These are phyloP conservation scores for Fusarium globosum DNA, from an alignment of 2,329 filamentous ascomycete species.

Conservation along the genomic window DNA sequence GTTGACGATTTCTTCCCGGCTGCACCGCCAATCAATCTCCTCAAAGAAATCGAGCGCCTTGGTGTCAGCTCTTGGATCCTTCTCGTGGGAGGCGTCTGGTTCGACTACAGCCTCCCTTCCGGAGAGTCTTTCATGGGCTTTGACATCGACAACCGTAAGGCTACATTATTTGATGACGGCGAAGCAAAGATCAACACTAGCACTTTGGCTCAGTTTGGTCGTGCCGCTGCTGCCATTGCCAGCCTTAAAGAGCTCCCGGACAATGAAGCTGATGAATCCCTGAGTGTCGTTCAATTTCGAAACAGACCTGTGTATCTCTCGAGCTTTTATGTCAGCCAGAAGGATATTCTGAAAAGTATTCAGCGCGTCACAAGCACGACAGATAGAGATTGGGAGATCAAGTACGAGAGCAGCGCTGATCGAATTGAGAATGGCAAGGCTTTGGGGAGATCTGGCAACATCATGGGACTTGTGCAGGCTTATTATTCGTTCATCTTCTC, in stretches of 20 bases:
- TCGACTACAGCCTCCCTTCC: constrained; percentile 8
- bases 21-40: neutral
- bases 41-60: constrained; percentile 3
- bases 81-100: constrained; percentile 21
- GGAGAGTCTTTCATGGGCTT: constrained; percentile 52
- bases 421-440: constrained; percentile 16
- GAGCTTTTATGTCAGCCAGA: constrained; percentile 69
- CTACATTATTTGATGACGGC: constrained; percentile 30
- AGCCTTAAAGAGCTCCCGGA: neutral
- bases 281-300: constrained; percentile 51
- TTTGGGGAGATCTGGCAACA: neutral
- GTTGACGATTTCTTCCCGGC: constrained; percentile 1
- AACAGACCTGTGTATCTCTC: constrained; percentile 64
- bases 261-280: neutral
- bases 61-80: constrained; percentile 15
- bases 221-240: constrained; percentile 1
- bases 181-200: constrained; percentile 2
- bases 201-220: constrained; percentile 6
- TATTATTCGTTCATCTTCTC: constrained; percentile 13
- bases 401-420: constrained; percentile 56
- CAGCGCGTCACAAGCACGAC: constrained; percentile 67
- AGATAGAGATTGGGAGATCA: constrained; percentile 70
- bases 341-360: constrained; percentile 72
- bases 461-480: neutral
- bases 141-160: constrained; percentile 55